Base-by-base conservation (phyloP, 108 stramenopile genomes). In the Seminavis robusta region DNA sequence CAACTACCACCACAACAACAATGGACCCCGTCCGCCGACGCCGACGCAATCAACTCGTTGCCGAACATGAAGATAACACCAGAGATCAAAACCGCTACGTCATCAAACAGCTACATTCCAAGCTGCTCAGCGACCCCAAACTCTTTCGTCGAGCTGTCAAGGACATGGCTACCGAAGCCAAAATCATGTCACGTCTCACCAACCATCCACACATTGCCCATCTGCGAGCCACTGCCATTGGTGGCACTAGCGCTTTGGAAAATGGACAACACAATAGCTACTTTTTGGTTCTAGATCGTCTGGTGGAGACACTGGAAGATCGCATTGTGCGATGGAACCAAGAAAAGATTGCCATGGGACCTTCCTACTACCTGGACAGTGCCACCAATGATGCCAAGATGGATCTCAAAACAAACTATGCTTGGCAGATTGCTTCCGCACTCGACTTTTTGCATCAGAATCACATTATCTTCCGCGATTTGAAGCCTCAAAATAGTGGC, bases 401-500 rank as follows among this genome's bases (percentile, higher is more conserved):
- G 21, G 17, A n/a, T 31, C 29, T 6, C 2, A n/a, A 27, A n/a
- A 15, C 26, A 10, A 5, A 4, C 28, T 43, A 51, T 32, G 62
- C 61, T 29, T 31, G 57, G 13, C 57, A 77, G n/a, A 69, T 92
- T 47, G 81, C 84, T 11, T 59, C 48, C 8, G 89, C 89, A 0
- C 23, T 90, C 32, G 51, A 69, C 26, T 87, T 84, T 52, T 64
- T 90, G 26, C 89, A 90, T 51, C 33, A 70, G 4, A 52, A 80
- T 41, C 50, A 57, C 13, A 80, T 90, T 30, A 56, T 86, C 47
- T 84, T 69, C 57, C 83, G 89, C 4, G 89, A 87, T 58, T 43
- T 84, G 48, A 89, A 89, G 55, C 74, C 77, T 1, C 48, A 71
- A 41, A 75, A 80, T 50, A 65, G 73, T 43, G 73, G 79, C 8